Base-by-base conservation (phyloP, 2,329 filamentous ascomycete genomes). In the Pleochaeta shiraiana region DNA sequence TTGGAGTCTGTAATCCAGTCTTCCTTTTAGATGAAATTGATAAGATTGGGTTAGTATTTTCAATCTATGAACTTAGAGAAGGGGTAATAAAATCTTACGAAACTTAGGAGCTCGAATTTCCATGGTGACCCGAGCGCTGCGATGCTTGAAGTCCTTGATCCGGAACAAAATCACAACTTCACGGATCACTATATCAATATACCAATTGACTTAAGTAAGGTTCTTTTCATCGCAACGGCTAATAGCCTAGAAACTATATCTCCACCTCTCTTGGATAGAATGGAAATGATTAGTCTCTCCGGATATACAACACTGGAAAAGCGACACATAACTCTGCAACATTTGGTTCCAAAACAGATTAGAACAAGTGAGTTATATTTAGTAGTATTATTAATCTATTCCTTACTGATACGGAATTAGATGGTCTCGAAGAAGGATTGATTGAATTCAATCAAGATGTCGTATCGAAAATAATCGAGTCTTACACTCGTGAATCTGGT, bases 281-380 rank as follows among this genome's bases (percentile, higher is more conserved):
- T 98, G 92, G 93, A 98, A 76, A 95, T 86, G 6, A 95, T 98
- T 64, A 83, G 88, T 68, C 82, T 98, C 26, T 89, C 90, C 1
- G 93, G 93, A 69, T 98, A 98, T 77, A 98, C 93, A 0, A 96
- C 91, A 5, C 81, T 97, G 21, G 93, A 98, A 78, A 98, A 98
- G 78, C 83, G 90, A 65, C 90, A 96, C 74, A 98, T 98, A 72
- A 92, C 93, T 19, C 84, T 85, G 70, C 86, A 87, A 70, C 93
- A 98, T 74, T 79, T 98, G n/a, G 85, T 98, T 24, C 93, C 93
- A 14, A 98, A 97, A 77, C 93, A 98, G 74, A 86, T 97, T 70
- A 85, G 84, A 62, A 87, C 88, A 64, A 98, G 71, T 72, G 68
- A 67, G 69, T 67, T 64, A 7, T 45, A 34, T 31, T 30, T 2